Evolutionary conservation across 257 asterid genomes (phyloP).

Genomic region (Salvia rosmarinus): DNA sequence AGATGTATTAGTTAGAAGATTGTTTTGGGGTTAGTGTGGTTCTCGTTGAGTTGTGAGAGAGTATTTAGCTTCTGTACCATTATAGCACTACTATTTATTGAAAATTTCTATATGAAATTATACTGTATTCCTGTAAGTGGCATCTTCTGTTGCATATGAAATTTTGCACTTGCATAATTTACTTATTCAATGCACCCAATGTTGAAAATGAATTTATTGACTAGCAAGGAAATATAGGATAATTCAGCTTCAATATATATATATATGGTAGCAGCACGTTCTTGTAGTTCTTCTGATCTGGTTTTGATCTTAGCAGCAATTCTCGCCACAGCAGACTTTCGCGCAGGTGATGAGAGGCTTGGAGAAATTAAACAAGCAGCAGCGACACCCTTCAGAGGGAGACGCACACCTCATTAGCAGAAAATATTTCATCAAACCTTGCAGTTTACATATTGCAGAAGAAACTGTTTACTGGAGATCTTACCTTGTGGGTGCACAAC

Average conservation of each 20-base stretch:
- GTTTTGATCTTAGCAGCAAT: conserved; percentile 41
- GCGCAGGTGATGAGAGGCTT: conserved; percentile 39
- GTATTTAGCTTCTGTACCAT: conserved; percentile 28
- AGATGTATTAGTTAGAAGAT: conserved; percentile 36
- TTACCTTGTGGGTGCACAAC: conserved; percentile 41
- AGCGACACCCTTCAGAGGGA: conserved; percentile 46
- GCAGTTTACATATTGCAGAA: not conserved
- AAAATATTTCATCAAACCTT: not conserved
- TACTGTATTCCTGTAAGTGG: not conserved
- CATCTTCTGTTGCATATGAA: not conserved
- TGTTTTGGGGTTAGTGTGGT: conserved; percentile 26
- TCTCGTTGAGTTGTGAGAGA: conserved; percentile 19
- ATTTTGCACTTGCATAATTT: not conserved
- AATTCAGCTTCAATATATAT: not conserved
- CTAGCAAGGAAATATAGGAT: not conserved
- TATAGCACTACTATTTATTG: conserved; percentile 27
- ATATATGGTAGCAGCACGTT: conserved; percentile 1
- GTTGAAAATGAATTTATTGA: conserved; percentile 6
- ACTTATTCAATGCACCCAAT: not conserved
- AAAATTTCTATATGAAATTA: conserved; percentile 22
- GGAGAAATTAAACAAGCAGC: conserved; percentile 43
- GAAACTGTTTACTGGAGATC: not conserved
- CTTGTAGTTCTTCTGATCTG: conserved; percentile 14
- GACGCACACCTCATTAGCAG: not conserved
- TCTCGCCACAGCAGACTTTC: conserved; percentile 36